Conservation (phyloP, 208 protist species). For the Lotmaria passim region DNA sequence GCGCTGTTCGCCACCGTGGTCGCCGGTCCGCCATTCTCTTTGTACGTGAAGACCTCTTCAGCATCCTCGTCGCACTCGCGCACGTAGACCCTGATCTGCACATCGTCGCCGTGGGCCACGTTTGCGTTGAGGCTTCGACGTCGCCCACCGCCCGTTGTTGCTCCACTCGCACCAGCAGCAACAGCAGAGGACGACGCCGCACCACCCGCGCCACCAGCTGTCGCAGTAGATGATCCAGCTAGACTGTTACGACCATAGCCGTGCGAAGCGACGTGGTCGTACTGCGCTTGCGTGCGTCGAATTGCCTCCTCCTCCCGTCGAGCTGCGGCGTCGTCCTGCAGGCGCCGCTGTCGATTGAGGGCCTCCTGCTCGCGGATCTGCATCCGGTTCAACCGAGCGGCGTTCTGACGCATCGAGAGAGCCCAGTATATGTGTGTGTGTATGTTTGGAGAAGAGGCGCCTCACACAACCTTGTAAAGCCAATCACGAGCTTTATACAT, state of each 20-base stretch:
- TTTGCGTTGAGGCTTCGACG: not conserved
- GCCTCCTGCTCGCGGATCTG: slow-evolving; percentile 88
- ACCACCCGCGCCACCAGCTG: not conserved
- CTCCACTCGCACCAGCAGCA: not conserved
- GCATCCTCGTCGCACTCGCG: slow-evolving; percentile 78
- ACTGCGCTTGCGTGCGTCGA: slow-evolving; percentile 59
- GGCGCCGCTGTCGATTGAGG: slow-evolving; percentile 70
- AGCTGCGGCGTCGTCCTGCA: slow-evolving; percentile 50
- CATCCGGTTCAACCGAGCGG: slow-evolving; percentile 70
- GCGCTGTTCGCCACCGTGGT: too few species aligned
- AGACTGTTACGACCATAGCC: slow-evolving; percentile 47
- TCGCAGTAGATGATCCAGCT: not conserved
- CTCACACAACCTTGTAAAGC: too few species aligned
- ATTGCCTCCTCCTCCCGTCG: slow-evolving; percentile 40
- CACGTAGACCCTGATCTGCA: slow-evolving; percentile 84
- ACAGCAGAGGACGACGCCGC: not conserved
- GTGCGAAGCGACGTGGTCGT: slow-evolving; percentile 64
- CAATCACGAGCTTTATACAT: too few species aligned
- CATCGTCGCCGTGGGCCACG: slow-evolving; percentile 47
- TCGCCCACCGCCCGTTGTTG: not conserved
- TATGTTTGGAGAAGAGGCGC: too few species aligned
- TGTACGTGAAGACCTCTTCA: slow-evolving; percentile 56
- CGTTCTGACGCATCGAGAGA: slow-evolving; percentile 67
- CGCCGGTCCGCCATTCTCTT: slow-evolving; percentile 53
- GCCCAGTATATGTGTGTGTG: too few species aligned